Base-by-base conservation (phyloP, 306 rosid genomes). In the Oxytropis ochrocephala region DNA sequence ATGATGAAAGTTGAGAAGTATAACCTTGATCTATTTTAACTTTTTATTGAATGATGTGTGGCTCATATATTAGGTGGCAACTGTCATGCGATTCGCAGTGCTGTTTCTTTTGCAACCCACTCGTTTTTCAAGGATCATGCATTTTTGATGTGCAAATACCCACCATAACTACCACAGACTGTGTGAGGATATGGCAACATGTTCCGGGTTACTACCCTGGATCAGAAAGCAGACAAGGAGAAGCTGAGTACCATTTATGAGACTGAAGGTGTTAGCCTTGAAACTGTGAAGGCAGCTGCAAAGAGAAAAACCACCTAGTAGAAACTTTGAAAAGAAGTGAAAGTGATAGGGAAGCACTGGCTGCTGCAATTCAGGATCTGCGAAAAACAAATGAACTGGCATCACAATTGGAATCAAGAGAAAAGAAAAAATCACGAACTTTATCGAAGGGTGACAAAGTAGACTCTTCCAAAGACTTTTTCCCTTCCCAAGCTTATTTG, bases 81-180 rank as follows among this genome's bases (percentile, higher is more conserved):
- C 97, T 76, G 77, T 95, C 55, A 86, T 83, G 88, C 82, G 97
- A 83, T 95, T 55, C 88, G 91, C 5, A 82, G 83, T 77, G 82
- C 91, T 53, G 70, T 87, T 80, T 79, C 87, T 61, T 87, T 87
- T 7, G 92, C 91, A 35, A 85, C 85, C 38, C 91, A 95, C 72
- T 82, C 85, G 24, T 95, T 91, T 84, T 87, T 84, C 70, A 84
- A 86, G 54, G 74, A 85, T 59, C 80, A 83, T 42, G 88, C 83
- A n/a, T 95, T 95, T 58, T 91, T 42, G 85, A 80, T 5, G 92
- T 95, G 72, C 93, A 91, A 68, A 76, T 87, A 18, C 99, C 99
- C 4, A 82, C 65, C 24, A 75, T 87, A 72, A 87, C 96, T 0
- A 75, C 88, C 71, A 81, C 83, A 58, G 92, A 84, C 79, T 43